These are phyloP conservation scores for Pterocarpus santalinus DNA, from an alignment of 306 rosid genomes.

Conservation along the genomic window DNA sequence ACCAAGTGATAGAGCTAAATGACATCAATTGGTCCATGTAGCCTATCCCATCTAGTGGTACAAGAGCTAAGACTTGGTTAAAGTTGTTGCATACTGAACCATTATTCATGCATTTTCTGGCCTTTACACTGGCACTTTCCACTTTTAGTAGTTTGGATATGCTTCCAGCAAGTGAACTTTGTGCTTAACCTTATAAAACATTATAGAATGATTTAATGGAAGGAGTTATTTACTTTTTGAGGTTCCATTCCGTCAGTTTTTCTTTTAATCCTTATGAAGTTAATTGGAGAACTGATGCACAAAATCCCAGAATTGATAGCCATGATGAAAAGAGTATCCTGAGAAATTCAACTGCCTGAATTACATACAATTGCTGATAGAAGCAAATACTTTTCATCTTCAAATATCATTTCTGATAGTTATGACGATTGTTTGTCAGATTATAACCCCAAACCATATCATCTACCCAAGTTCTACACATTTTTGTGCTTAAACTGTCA, in stretches of 20 bases:
- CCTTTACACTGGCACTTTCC: conserved; percentile 9
- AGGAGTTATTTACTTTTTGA: conserved; percentile 17
- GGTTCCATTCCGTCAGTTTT: conserved; percentile 32
- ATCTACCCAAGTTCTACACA: conserved; percentile 16
- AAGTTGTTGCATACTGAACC: not conserved
- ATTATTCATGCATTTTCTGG: conserved; percentile 12
- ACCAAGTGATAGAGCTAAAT: not conserved
- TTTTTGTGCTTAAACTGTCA: conserved; percentile 11
- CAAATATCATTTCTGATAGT: not conserved
- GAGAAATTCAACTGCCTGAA: conserved; percentile 15
- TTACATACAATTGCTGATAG: not conserved
- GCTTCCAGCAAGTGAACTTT: conserved; percentile 10
- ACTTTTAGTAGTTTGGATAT: conserved; percentile 25
- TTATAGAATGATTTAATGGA: conserved; percentile 2
- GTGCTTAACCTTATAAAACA: conserved; percentile 15
- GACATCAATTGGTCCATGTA: not conserved
- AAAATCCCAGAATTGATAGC: conserved; percentile 26
- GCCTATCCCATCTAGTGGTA: not conserved
- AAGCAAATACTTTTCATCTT: conserved; percentile 31
- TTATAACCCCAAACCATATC: not conserved
- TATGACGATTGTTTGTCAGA: not conserved
- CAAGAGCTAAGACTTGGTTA: not conserved
- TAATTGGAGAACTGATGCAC: conserved; percentile 18
- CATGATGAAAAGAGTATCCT: conserved; percentile 1
- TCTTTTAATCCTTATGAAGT: conserved; percentile 22